These are phyloP conservation scores for Ascochyta viciae-villosae DNA, from an alignment of 2,329 filamentous ascomycete genomes.

Conservation along the genomic window DNA sequence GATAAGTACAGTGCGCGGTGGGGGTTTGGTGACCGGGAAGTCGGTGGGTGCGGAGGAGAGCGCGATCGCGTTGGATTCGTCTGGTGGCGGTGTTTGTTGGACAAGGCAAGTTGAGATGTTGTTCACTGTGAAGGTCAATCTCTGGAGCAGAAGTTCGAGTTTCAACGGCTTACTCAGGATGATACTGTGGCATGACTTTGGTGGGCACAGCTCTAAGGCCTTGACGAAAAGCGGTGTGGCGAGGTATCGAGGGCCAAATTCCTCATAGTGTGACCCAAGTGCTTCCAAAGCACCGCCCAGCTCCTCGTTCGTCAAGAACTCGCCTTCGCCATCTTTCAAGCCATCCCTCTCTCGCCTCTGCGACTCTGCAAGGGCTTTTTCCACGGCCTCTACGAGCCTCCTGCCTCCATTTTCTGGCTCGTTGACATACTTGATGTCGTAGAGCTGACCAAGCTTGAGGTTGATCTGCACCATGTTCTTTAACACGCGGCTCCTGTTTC, in stretches of 20 bases:
- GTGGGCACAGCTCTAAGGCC: slow-evolving; percentile 73
- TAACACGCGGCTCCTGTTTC: slow-evolving; percentile 69
- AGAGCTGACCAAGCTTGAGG: slow-evolving; percentile 85
- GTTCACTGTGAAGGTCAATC: slow-evolving; percentile 65
- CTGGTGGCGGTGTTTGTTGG: slow-evolving; percentile 61
- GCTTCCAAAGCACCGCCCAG: slow-evolving; percentile 79
- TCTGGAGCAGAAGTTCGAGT: background rate
- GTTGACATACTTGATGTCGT: slow-evolving; percentile 76
- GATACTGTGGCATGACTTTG: slow-evolving; percentile 75
- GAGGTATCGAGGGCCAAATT: slow-evolving; percentile 76
- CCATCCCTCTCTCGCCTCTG: slow-evolving; percentile 71
- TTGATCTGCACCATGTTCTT: slow-evolving; percentile 77
- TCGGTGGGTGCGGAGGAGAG: slow-evolving; percentile 46
- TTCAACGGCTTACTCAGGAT: slow-evolving; percentile 68
- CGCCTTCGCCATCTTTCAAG: slow-evolving; percentile 71
- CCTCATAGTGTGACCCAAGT: slow-evolving; percentile 78
- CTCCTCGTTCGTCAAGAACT: slow-evolving; percentile 74
- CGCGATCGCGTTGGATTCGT: slow-evolving; percentile 26
- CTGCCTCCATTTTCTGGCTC: slow-evolving; percentile 78
- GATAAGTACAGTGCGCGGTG: slow-evolving; percentile 68
- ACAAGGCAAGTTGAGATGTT: slow-evolving; percentile 78
- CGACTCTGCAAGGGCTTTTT: slow-evolving; percentile 78
- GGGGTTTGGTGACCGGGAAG: slow-evolving; percentile 46
- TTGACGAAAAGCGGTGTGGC: slow-evolving; percentile 87
- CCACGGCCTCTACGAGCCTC: slow-evolving; percentile 79